A percentile compares a stretch with the other conserved stretches of the same genome.
phyloP scores from a whole-genome alignment of 2,329 filamentous ascomycete genomes.

The Escovopsis sp. region DNA sequence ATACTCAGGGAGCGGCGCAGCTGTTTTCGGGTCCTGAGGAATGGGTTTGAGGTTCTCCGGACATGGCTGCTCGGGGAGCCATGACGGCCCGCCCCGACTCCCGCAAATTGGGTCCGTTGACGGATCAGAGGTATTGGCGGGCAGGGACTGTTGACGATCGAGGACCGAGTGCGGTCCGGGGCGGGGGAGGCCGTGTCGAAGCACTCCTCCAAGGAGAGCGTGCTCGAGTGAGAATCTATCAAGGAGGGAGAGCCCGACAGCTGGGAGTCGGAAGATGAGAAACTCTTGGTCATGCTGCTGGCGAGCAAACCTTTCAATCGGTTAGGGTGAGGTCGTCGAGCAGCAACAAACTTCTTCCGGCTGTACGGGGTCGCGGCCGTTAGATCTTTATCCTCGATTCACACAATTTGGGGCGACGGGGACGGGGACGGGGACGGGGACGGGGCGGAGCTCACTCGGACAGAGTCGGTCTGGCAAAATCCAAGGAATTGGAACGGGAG shows the following conservation, averaged over 20 bases:
- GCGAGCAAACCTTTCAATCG: conserved; percentile 64
- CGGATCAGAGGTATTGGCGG: conserved; percentile 43
- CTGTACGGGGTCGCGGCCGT: conserved; percentile 23
- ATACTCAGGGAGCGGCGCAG: conserved; percentile 90
- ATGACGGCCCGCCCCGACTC: conserved; percentile 44
- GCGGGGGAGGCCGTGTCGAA: conserved; percentile 63
- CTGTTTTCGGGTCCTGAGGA: conserved; percentile 68
- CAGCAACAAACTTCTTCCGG: conserved; percentile 46
- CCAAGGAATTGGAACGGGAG: conserved; percentile 30
- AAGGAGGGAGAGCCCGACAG: conserved; percentile 66
- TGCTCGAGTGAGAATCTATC: conserved; percentile 17
- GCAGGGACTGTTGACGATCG: conserved; percentile 45
- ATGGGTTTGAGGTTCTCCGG: conserved; percentile 58
- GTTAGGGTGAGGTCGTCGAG: conserved; percentile 60
- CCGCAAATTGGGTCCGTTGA: conserved; percentile 47
- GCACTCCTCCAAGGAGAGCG: conserved; percentile 60
- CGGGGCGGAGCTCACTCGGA: conserved; percentile 33
- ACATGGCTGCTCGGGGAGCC: conserved; percentile 64
- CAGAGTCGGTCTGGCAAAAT: conserved; percentile 32
- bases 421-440: too few species aligned
- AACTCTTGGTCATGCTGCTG: conserved; percentile 37
- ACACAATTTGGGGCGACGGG: too few species aligned
- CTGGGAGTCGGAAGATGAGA: conserved; percentile 37
- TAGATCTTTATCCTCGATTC: conserved; percentile 8
- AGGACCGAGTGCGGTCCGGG: conserved; percentile 45